Evolutionary conservation across 805 yeast species (phyloP).

Genomic region (Candida germanica): DNA sequence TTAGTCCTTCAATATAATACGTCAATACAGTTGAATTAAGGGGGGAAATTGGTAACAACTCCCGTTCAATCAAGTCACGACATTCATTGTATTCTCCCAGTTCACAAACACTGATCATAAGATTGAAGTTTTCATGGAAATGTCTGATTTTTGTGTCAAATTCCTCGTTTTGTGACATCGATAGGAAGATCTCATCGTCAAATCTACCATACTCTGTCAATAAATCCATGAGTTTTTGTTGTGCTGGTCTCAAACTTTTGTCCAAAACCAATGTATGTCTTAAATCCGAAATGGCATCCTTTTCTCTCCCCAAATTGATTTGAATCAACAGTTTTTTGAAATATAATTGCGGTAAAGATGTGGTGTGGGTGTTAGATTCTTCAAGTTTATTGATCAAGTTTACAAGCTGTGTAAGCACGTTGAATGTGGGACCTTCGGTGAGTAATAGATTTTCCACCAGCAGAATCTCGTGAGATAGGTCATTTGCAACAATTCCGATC

Average conservation of each 20-base stretch:
- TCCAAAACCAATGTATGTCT: slow-evolving; percentile 43
- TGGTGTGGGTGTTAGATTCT: slow-evolving; percentile 27
- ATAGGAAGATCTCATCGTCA: slow-evolving; percentile 20
- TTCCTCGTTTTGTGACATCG: slow-evolving; percentile 12
- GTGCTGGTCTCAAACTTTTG: slow-evolving; percentile 46
- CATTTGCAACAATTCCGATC: neutral
- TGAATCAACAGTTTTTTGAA: slow-evolving; percentile 64
- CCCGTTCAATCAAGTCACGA: slow-evolving; percentile 21
- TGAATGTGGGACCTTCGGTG: slow-evolving; percentile 28
- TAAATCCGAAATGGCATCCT: slow-evolving; percentile 52
- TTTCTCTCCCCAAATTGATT: slow-evolving; percentile 52
- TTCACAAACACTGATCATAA: neutral
- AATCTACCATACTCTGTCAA: slow-evolving; percentile 53
- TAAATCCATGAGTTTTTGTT: slow-evolving; percentile 45
- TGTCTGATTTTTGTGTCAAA: slow-evolving; percentile 14
- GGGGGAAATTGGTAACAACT: slow-evolving; percentile 39
- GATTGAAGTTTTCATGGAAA: slow-evolving; percentile 14
- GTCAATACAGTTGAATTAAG: slow-evolving; percentile 24
- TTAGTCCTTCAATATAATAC: slow-evolving; percentile 24
- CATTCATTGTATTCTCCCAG: slow-evolving; percentile 1
- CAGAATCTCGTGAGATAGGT: slow-evolving; percentile 11
- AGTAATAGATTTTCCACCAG: slow-evolving; percentile 19
- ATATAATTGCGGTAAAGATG: slow-evolving; percentile 43
- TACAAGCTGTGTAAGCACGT: slow-evolving; percentile 25
- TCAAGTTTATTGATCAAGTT: slow-evolving; percentile 15